A percentile compares a stretch with the other conserved stretches of the same genome.
Evolutionary conservation across 2,329 filamentous ascomycete species (phyloP).

Genomic region (Colletotrichum aenigma): DNA sequence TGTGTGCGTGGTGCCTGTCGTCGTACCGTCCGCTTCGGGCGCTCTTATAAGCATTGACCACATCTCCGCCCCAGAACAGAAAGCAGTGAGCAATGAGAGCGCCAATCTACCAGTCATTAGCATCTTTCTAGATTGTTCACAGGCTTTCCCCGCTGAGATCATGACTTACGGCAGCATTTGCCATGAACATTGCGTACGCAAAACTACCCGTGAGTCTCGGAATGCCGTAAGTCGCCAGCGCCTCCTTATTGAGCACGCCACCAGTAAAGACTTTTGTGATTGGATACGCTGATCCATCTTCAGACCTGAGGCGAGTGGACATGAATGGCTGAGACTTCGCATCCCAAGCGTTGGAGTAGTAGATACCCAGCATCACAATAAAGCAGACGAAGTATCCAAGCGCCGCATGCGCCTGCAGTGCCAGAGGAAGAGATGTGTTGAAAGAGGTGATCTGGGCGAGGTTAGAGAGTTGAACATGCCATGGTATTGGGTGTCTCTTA

Average conservation of each 20-base stretch:
- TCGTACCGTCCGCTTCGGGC: constrained; percentile 44
- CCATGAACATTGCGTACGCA: constrained; percentile 59
- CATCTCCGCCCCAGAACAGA: constrained; percentile 61
- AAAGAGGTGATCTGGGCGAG: constrained; percentile 50
- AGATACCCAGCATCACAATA: constrained; percentile 53
- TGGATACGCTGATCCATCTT: constrained; percentile 45
- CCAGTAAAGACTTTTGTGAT: constrained; percentile 41
- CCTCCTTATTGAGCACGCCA: constrained; percentile 44
- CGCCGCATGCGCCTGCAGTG: constrained; percentile 50
- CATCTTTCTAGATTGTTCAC: neutral
- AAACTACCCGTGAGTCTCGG: constrained; percentile 54
- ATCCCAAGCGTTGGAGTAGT: constrained; percentile 54
- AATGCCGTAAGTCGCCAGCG: constrained; percentile 46
- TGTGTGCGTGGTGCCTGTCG: constrained; percentile 57
- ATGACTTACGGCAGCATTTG: constrained; percentile 56
- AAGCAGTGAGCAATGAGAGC: constrained; percentile 56
- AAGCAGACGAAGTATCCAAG: constrained; percentile 54
- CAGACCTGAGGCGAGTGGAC: constrained; percentile 50
- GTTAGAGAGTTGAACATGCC: neutral
- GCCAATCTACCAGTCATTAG: constrained; percentile 48
- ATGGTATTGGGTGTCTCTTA: constrained; percentile 26
- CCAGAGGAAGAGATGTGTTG: constrained; percentile 56
- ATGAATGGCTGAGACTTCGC: constrained; percentile 55
- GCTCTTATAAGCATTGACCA: constrained; percentile 50
- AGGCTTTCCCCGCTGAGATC: neutral